Evolutionary conservation across 176 grass and related monocot species (phyloP).

Genomic region (Aechmea fasciata): DNA sequence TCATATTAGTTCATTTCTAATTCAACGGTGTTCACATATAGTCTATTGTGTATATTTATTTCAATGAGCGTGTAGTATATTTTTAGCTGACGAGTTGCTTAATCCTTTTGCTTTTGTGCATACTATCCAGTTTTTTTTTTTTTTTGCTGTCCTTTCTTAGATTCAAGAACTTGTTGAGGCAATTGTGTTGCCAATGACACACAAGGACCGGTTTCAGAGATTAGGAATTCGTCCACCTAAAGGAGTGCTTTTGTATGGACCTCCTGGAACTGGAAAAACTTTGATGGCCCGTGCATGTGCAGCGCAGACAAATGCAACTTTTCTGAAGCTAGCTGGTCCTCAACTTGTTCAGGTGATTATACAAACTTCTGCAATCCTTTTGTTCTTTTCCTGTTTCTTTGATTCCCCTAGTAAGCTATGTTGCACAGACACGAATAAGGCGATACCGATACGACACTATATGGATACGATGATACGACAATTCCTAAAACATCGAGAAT

Average conservation of each 20-base stretch:
- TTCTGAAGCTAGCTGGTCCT: slow-evolving; percentile 86
- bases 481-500: too few relatives aligned
- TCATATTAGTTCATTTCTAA: too few relatives aligned
- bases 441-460: too few relatives aligned
- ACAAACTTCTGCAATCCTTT: not conserved
- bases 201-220: slow-evolving; percentile 82
- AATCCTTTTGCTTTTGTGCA: not conserved
- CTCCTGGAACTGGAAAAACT: slow-evolving; percentile 90
- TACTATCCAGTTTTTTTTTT: slow-evolving; percentile 2
- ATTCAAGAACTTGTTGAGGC: slow-evolving; percentile 98
- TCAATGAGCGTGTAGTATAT: too few relatives aligned
- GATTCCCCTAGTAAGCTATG: not conserved
- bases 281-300: slow-evolving; percentile 96
- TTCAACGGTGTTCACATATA: too few relatives aligned
- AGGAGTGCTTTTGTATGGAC: slow-evolving; percentile 95
- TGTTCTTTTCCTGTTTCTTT: not conserved
- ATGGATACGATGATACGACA: too few relatives aligned
- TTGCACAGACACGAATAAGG: too few relatives aligned
- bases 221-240: slow-evolving; percentile 90
- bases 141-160: slow-evolving; percentile 26
- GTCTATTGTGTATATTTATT: too few relatives aligned
- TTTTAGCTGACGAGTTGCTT: too few relatives aligned
- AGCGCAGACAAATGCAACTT: slow-evolving; percentile 94
- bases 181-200: slow-evolving; percentile 93
- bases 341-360: slow-evolving; percentile 68